These are phyloP conservation scores for Phytophthora hibernalis DNA, from an alignment of 352 stramenopile species.

Conservation along the genomic window DNA sequence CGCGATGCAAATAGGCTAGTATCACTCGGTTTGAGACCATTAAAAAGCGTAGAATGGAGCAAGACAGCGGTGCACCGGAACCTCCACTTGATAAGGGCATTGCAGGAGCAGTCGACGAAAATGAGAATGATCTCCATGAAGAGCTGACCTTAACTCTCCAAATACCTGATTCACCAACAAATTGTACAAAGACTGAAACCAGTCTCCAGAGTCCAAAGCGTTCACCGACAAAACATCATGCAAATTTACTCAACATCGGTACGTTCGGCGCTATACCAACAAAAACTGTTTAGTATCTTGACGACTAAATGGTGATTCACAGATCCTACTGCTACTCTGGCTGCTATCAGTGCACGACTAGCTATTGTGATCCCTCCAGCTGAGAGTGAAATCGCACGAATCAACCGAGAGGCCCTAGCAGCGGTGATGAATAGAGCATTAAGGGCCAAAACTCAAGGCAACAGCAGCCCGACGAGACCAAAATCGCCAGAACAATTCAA, in stretches of 20 bases:
- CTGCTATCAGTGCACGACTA: slow-evolving; percentile 69
- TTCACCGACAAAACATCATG: slow-evolving; percentile 35
- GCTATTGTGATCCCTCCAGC: slow-evolving; percentile 58
- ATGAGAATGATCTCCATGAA: slow-evolving; percentile 4
- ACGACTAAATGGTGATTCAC: neutral
- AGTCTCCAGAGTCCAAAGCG: slow-evolving; percentile 30
- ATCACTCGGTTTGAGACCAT: neutral
- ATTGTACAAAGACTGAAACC: slow-evolving; percentile 9
- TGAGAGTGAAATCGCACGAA: slow-evolving; percentile 75
- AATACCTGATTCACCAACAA: slow-evolving; percentile 7
- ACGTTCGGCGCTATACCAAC: slow-evolving; percentile 1
- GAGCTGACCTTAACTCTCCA: slow-evolving; percentile 18
- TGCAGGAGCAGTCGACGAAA: neutral
- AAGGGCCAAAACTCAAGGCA: slow-evolving; percentile 24
- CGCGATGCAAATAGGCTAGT: slow-evolving; percentile 24
- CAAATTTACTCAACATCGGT: slow-evolving; percentile 56
- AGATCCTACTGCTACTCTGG: slow-evolving; percentile 55
- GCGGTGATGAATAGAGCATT: slow-evolving; percentile 26
- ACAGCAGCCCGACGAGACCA: slow-evolving; percentile 8
- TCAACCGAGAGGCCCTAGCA: slow-evolving; percentile 63
- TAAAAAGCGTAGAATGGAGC: slow-evolving; percentile 9
- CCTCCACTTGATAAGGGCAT: neutral
- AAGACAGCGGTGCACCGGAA: neutral
- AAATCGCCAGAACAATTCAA: slow-evolving; percentile 4
- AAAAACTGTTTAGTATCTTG: neutral